Conservation (phyloP, 2,329 filamentous ascomycete species). For the Fusarium camptoceras region DNA sequence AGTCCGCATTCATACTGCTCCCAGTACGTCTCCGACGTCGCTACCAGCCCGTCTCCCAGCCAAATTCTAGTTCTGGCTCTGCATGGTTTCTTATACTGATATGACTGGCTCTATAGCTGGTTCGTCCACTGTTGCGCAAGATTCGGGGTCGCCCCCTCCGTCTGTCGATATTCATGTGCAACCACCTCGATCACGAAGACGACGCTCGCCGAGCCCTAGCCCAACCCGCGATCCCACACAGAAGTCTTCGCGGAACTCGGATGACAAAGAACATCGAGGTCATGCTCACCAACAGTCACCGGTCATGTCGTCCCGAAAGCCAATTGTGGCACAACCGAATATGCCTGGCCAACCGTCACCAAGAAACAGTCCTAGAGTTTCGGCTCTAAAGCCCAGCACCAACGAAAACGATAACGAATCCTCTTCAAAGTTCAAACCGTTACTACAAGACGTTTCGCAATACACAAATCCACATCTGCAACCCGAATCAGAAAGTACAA, state of each 20-base stretch:
- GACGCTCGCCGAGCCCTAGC: slow-evolving; percentile 67
- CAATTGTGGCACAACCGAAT: slow-evolving; percentile 61
- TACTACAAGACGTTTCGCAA: slow-evolving; percentile 73
- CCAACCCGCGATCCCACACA: slow-evolving; percentile 59
- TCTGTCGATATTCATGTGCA: slow-evolving; percentile 65
- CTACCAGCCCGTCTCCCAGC: slow-evolving; percentile 8
- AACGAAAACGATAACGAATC: slow-evolving; percentile 57
- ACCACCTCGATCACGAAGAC: slow-evolving; percentile 61
- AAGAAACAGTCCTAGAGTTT: slow-evolving; percentile 46
- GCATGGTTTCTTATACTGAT: slow-evolving; percentile 45
- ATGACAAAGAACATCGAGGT: slow-evolving; percentile 56
- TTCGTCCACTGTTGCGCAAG: slow-evolving; percentile 49
- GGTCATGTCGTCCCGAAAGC: slow-evolving; percentile 58
- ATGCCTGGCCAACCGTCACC: slow-evolving; percentile 47
- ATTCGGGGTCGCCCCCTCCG: slow-evolving; percentile 67
- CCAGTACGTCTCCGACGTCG: slow-evolving; percentile 64
- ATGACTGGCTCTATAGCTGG: slow-evolving; percentile 46
- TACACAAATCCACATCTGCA: slow-evolving; percentile 72
- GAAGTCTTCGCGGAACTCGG: slow-evolving; percentile 57
- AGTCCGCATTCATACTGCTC: slow-evolving; percentile 67
- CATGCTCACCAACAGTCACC: slow-evolving; percentile 53
- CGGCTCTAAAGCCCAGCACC: slow-evolving; percentile 47
- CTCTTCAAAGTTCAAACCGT: slow-evolving; percentile 58
- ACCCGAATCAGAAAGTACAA: slow-evolving; percentile 73
- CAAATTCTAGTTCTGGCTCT: slow-evolving; percentile 22